phyloP scores from a whole-genome alignment of 2,329 filamentous ascomycete species.

The Aspergillus carbonarius region DNA sequence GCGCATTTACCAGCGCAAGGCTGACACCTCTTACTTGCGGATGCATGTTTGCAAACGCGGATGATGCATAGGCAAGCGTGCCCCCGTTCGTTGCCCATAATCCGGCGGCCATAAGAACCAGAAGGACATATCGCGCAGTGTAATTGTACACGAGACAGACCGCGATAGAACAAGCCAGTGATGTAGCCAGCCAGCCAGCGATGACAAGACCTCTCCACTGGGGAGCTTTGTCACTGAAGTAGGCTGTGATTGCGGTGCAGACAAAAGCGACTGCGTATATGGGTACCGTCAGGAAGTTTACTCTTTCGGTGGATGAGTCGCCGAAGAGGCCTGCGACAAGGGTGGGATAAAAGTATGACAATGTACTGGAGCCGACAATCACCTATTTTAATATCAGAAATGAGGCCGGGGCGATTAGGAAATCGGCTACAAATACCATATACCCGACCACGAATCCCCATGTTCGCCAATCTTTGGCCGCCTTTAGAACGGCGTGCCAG shows the following conservation, averaged over 20 bases:
- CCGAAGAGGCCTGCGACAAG: conserved; percentile 25
- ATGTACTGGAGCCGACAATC: conserved; percentile 39
- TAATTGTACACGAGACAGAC: conserved; percentile 51
- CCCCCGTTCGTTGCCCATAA: conserved; percentile 56
- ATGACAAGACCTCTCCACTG: conserved; percentile 51
- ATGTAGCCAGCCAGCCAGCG: conserved; percentile 47
- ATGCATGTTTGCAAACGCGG: conserved; percentile 52
- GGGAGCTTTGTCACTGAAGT: conserved; percentile 50
- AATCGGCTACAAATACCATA: conserved; percentile 24
- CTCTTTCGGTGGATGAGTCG: conserved; percentile 24
- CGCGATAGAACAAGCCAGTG: conserved; percentile 40
- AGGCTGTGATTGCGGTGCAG: conserved; percentile 47
- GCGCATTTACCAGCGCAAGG: conserved; percentile 54
- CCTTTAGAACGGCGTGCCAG: conserved; percentile 18
- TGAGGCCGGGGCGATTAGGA: neutral
- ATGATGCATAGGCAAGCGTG: conserved; percentile 53
- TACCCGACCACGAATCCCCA: conserved; percentile 46
- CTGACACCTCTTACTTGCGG: conserved; percentile 54
- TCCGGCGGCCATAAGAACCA: conserved; percentile 57
- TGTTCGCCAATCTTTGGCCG: conserved; percentile 32
- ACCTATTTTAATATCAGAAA: conserved; percentile 12
- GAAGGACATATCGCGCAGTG: conserved; percentile 54
- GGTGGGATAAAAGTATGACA: conserved; percentile 35
- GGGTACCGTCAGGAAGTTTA: conserved; percentile 40
- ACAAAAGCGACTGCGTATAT: conserved; percentile 57